Conservation (phyloP, 106 monocot species). For the Allium fistulosum region DNA sequence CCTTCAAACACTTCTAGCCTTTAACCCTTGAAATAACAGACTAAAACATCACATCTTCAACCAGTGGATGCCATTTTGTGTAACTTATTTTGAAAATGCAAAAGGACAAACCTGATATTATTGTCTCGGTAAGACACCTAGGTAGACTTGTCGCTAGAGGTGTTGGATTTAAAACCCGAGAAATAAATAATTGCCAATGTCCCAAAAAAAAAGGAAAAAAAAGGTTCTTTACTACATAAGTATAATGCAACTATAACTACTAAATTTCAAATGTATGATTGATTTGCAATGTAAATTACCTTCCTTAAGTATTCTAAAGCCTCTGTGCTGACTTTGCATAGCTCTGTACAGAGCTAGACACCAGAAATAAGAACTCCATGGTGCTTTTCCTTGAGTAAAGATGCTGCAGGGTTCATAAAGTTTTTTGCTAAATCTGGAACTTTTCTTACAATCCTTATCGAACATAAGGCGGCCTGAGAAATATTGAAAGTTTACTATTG, state of each 20-base stretch:
- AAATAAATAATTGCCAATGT: neutral
- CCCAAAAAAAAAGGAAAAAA: no score
- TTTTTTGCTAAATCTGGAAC: slow-evolving; percentile 95
- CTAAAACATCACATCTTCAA: no score
- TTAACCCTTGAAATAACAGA: no score
- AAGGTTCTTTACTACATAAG: neutral
- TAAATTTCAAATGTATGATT: neutral
- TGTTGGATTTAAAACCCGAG: neutral
- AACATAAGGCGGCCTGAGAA: slow-evolving; percentile 89
- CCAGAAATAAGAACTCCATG: slow-evolving; percentile 92
- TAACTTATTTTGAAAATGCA: no score
- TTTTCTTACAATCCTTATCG: slow-evolving; percentile 93
- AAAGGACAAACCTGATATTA: slow-evolving; percentile 68
- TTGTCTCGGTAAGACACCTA: slow-evolving; percentile 40
- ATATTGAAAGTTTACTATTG: slow-evolving; percentile 11
- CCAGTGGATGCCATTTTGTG: no score
- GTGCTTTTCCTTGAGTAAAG: slow-evolving; percentile 93
- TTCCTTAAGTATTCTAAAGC: slow-evolving; percentile 78
- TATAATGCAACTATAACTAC: neutral
- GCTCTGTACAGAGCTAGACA: slow-evolving; percentile 84
- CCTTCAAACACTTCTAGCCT: no score
- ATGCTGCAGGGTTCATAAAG: slow-evolving; percentile 68
- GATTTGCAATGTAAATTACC: slow-evolving; percentile 33
- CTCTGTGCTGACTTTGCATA: slow-evolving; percentile 77
- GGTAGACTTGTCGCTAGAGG: no score